Conservation (phyloP, 2,329 filamentous ascomycete species). For the Alternaria longipes region DNA sequence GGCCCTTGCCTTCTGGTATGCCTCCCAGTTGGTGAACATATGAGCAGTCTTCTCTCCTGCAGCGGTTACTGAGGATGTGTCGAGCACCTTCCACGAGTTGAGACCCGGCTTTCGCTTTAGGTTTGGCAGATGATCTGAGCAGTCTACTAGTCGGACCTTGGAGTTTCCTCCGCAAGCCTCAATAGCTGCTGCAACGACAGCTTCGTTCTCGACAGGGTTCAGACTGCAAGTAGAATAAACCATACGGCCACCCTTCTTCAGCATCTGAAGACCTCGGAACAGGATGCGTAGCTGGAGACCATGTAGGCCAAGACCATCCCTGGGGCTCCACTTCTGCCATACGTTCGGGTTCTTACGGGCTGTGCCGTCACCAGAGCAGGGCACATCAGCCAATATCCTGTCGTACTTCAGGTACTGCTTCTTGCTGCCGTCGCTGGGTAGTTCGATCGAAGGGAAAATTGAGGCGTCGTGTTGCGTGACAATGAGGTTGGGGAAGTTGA, state of each 20-base stretch:
- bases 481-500: slow-evolving; percentile 95
- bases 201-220: slow-evolving; percentile 98
- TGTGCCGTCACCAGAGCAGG: slow-evolving; percentile 95
- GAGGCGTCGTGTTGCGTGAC: slow-evolving; percentile 99
- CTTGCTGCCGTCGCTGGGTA: slow-evolving; percentile 68
- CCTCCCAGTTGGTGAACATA: slow-evolving; percentile 82
- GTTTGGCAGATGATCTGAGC: slow-evolving; percentile 76
- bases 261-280: slow-evolving; percentile 90
- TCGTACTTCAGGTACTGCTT: slow-evolving; percentile 93
- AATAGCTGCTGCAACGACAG: slow-evolving; percentile 87
- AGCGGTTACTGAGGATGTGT: slow-evolving; percentile 38
- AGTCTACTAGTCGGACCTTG: slow-evolving; percentile 87
- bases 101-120: slow-evolving; percentile 81
- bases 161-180: slow-evolving; percentile 84
- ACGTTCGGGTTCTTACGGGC: slow-evolving; percentile 90
- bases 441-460: slow-evolving; percentile 89
- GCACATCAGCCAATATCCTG: slow-evolving; percentile 93
- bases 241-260: slow-evolving; percentile 92
- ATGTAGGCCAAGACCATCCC: slow-evolving; percentile 87
- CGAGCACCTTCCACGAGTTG: slow-evolving; percentile 85
- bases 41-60: slow-evolving; percentile 74
- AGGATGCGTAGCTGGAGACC: slow-evolving; percentile 88
- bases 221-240: slow-evolving; percentile 99
- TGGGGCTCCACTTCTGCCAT: slow-evolving; percentile 94
- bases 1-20: slow-evolving; percentile 76